Evolutionary conservation across 2,329 filamentous ascomycete genomes (phyloP).

Genomic region (Plenodomus lindquistii): DNA sequence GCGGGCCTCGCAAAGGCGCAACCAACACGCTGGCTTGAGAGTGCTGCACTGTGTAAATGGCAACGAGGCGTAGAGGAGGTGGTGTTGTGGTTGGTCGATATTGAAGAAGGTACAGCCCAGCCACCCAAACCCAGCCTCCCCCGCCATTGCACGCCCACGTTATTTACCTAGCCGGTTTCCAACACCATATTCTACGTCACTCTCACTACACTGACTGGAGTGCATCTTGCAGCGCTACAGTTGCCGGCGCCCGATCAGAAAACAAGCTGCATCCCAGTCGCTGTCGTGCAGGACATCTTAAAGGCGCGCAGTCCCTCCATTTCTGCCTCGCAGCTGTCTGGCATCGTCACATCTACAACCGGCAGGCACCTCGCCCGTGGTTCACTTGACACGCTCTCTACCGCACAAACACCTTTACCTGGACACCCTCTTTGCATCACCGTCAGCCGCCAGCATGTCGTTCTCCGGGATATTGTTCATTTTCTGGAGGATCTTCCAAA

Average conservation of each 20-base stretch:
- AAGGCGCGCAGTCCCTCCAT: constrained; percentile 16
- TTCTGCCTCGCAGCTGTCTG: constrained; percentile 13
- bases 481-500: constrained; percentile 63
- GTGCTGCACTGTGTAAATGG: not conserved
- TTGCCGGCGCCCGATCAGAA: constrained; percentile 15
- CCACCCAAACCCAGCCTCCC: constrained; percentile 27
- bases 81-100: constrained; percentile 15
- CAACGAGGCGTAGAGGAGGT: not conserved
- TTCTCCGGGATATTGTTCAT: constrained; percentile 63
- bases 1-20: not conserved
- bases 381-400: constrained; percentile 10
- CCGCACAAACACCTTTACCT: constrained; percentile 9
- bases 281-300: constrained; percentile 9
- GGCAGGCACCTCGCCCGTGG: constrained; percentile 5
- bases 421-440: constrained; percentile 2
- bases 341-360: constrained; percentile 11
- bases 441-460: constrained; percentile 44
- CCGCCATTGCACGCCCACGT: constrained; percentile 21
- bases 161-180: constrained; percentile 6
- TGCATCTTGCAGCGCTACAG: constrained; percentile 5
- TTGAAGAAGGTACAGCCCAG: constrained; percentile 21
- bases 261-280: constrained; percentile 17
- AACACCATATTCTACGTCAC: constrained; percentile 24
- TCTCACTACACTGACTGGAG: constrained; percentile 3
- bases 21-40: not conserved